Base-by-base conservation (phyloP, 2,329 filamentous ascomycete genomes). In the Chalara sp. region DNA sequence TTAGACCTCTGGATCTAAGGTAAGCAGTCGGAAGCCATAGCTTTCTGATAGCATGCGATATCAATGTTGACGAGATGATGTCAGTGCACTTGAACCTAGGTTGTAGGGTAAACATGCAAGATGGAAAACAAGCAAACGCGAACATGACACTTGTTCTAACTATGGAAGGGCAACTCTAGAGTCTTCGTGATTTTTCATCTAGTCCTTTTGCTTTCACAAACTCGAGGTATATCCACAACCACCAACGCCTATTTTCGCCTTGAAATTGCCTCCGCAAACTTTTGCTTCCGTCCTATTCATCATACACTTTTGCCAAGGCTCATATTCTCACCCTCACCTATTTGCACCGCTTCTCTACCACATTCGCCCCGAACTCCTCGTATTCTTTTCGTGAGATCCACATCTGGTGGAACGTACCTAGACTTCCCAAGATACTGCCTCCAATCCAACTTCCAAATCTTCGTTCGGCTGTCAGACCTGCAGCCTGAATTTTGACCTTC, bases 341-440 rank as follows among this genome's bases (percentile, higher is more conserved):
- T 74, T 96, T 95, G 79, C 92, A 97, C 63, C 92, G 79, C 80
- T 96, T 96, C 76, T 97, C 92, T 43, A 97, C 88, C 61, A 97
- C 91, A 57, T 82, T 82, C 5, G 84, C 75, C 1, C 93, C 93
- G 68, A 96, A 91, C 75, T 99, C 95, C 57, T 96, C 90, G 63
- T 96, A 97, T 74, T 99, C 93, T 76, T 96, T 95, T 70, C 84
- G 89, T 29, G 86, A 92, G 61, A 99, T 95, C 93, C 93, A 99
- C 87, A 99, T 92, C 75, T 99, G 93, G 73, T 99, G 93, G 72
- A 99, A 99, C 11, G 91, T 96, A 7, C 95, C 95, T 71, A 99
- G 70, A 69, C 91, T 96, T 6, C 89, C 91, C 59, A 99, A 74
- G 61, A 99, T 96, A 70, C 90, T 96, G 44, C 93, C 93, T 44